phyloP scores from a whole-genome alignment of 257 asterid genomes.

The Capsicum baccatum region DNA sequence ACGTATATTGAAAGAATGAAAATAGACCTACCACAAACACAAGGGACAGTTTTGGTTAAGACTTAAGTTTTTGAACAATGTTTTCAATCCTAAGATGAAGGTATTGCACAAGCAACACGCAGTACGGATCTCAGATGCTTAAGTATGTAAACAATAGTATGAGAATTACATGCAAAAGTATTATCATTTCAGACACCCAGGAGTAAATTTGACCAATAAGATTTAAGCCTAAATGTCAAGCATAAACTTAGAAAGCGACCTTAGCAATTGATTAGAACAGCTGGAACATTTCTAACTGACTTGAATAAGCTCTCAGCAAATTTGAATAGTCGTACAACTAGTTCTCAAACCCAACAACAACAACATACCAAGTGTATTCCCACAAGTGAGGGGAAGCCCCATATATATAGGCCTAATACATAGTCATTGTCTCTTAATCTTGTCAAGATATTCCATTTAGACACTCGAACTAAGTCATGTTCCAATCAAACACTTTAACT shows the following conservation, averaged over 20 bases:
- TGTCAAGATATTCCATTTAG: no score
- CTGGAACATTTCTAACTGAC: conserved; percentile 9
- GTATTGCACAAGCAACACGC: not conserved
- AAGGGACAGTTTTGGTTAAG: not conserved
- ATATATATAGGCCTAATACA: not conserved
- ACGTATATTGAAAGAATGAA: not conserved
- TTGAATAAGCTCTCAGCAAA: conserved; percentile 14
- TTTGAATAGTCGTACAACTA: not conserved
- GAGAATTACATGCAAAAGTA: conserved; percentile 16
- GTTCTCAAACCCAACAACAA: not conserved
- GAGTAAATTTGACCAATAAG: conserved; percentile 20
- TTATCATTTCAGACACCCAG: not conserved
- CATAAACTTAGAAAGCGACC: not conserved
- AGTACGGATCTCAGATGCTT: not conserved
- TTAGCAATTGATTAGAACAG: conserved; percentile 16
- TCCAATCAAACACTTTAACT: no score
- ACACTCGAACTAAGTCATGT: no score
- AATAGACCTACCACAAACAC: not conserved
- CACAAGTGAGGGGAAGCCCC: not conserved
- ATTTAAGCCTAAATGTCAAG: conserved; percentile 20
- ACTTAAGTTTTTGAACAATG: not conserved
- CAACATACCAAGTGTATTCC: not conserved
- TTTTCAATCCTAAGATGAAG: conserved; percentile 23
- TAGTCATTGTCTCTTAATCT: no score
- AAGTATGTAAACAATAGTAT: not conserved